Evolutionary conservation across 169 alveolate genomes (phyloP), one percentile per base, ranked within the genome.

Genomic region (Babesia microti): DNA sequence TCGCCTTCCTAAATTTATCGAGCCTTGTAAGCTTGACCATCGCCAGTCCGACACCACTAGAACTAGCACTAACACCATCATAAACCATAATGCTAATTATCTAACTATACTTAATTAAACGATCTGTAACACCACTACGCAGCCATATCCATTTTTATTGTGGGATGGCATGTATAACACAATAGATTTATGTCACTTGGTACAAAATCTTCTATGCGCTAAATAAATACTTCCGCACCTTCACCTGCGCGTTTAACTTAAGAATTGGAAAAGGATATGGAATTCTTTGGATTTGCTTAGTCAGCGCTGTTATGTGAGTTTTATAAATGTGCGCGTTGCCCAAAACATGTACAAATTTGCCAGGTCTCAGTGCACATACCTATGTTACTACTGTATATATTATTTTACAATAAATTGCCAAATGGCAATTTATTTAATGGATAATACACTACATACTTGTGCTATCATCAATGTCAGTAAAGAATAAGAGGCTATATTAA

Each of bases 221-320:
- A 68, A 30, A 78, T 43, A 3, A 33, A 7, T 36, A 22, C 67
- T 48, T 17, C 36, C 45, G 5, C n/a, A n/a, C 49, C 27, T 57
- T 43, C n/a, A 68, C 51, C 0, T 84, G 87, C 0, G 89, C 82
- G 46, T 89, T 85, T 51, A 95, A 65, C 61, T 68, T 83, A 50
- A 93, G 78, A 34, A 74, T 60, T 4, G 99, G 99, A 81, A 95
- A 93, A 5, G 99, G 98, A 37, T 89, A 54, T 3, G 99, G 99
- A 0, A 72, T 49, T 52, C 98, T 80, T 53, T 69, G 49, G 11
- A 95, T 21, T 69, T 95, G 97, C 17, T 36, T 57, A 57, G 85
- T 81, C 27, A 95, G 68, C 5, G 92, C 89, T 27, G 89, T 96
- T 6, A 92, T 67, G 60, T 93, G 98, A 76, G 89, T 90, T 26